phyloP scores from a whole-genome alignment of 2,329 filamentous ascomycete species.

The Raffaelea arxii region DNA sequence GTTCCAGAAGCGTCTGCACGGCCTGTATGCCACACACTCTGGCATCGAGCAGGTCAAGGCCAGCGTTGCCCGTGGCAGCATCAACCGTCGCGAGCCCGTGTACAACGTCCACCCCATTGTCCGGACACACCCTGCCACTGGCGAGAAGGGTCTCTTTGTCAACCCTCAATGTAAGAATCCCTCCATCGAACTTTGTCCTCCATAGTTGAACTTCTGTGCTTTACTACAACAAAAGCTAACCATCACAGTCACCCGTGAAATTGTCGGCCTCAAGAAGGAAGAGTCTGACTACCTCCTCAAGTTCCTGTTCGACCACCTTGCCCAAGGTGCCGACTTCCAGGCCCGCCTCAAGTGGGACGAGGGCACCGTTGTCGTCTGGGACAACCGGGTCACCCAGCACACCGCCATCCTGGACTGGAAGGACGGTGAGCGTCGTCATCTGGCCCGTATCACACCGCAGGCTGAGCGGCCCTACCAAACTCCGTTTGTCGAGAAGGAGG shows the following conservation, averaged over 20 bases:
- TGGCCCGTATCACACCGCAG: conserved; percentile 75
- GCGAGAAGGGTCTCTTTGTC: conserved; percentile 74
- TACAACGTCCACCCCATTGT: conserved; percentile 67
- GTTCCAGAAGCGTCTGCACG: conserved; percentile 72
- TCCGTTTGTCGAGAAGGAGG: conserved; percentile 29
- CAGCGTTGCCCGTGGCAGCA: conserved; percentile 54
- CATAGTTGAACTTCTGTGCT: neutral
- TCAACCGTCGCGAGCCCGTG: conserved; percentile 68
- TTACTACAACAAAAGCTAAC: neutral
- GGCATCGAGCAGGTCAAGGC: conserved; percentile 70
- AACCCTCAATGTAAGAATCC: conserved; percentile 65
- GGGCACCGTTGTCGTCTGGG: conserved; percentile 79
- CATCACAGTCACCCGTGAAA: conserved; percentile 60
- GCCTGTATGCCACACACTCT: conserved; percentile 71
- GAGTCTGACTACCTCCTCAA: conserved; percentile 71
- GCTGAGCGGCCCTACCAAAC: conserved; percentile 71
- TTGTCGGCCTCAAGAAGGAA: conserved; percentile 78
- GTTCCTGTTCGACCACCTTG: conserved; percentile 69
- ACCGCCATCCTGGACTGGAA: conserved; percentile 77
- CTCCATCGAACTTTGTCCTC: neutral
- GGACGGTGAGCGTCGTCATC: conserved; percentile 64
- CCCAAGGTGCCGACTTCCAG: conserved; percentile 63
- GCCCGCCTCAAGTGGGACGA: conserved; percentile 66
- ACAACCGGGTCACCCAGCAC: conserved; percentile 72
- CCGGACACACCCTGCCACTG: conserved; percentile 70